Evolutionary conservation across 2,329 filamentous ascomycete species (phyloP).

Genomic region (Fusarium oligoseptatum): DNA sequence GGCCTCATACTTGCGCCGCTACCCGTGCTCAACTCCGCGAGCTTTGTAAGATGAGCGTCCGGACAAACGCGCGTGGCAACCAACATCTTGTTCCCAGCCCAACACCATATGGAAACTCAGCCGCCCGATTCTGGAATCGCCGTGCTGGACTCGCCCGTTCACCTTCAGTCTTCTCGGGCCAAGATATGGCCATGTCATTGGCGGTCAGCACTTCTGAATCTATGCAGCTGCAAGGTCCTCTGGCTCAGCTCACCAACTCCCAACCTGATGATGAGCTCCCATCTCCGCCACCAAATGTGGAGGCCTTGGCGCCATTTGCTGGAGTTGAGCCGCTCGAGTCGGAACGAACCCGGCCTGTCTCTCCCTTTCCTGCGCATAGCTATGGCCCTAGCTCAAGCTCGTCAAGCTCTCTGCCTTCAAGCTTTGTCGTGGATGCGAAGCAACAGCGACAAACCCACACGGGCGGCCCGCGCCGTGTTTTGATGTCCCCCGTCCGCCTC

Average conservation of each 20-base stretch:
- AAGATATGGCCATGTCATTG: slow-evolving; percentile 74
- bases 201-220: slow-evolving; percentile 72
- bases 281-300: slow-evolving; percentile 27
- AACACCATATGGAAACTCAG: slow-evolving; percentile 67
- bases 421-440: slow-evolving; percentile 49
- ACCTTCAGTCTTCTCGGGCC: slow-evolving; percentile 67
- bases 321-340: slow-evolving; percentile 42
- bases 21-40: slow-evolving; percentile 73
- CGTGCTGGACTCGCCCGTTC: slow-evolving; percentile 62
- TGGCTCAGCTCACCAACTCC: slow-evolving; percentile 70
- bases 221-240: slow-evolving; percentile 73
- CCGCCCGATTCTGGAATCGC: slow-evolving; percentile 64
- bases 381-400: slow-evolving; percentile 75
- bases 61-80: slow-evolving; percentile 58
- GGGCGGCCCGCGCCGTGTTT: slow-evolving; percentile 61
- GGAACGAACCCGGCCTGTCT: slow-evolving; percentile 59
- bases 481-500: slow-evolving; percentile 68
- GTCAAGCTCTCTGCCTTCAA: slow-evolving; percentile 61
- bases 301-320: slow-evolving; percentile 6
- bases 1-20: slow-evolving; percentile 74
- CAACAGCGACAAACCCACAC: slow-evolving; percentile 62
- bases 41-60: slow-evolving; percentile 69
- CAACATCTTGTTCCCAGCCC: slow-evolving; percentile 66
- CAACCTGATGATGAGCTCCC: slow-evolving; percentile 44
- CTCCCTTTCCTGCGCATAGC: slow-evolving; percentile 69